Conservation (phyloP, 352 stramenopile genomes). For the Pythium sp. region DNA sequence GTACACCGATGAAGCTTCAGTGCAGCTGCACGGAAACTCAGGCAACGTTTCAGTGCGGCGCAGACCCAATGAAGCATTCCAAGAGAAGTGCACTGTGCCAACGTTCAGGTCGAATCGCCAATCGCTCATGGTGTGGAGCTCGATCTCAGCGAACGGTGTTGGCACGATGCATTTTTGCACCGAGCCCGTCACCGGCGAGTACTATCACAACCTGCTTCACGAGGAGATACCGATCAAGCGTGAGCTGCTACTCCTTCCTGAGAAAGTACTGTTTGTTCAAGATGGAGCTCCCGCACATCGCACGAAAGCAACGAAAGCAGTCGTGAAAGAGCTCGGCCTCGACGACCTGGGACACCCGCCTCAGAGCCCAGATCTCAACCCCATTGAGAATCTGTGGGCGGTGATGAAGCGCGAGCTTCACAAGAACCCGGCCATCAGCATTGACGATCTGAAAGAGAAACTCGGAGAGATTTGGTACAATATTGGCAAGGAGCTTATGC, state of each 20-base stretch:
- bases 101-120: slow-evolving; percentile 7
- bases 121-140: slow-evolving; percentile 9
- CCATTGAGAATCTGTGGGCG: slow-evolving; percentile 3
- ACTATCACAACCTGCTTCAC: slow-evolving; percentile 7
- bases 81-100: slow-evolving; percentile 6
- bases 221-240: slow-evolving; percentile 1
- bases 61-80: slow-evolving; percentile 6
- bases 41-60: slow-evolving; percentile 1
- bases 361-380: slow-evolving; percentile 9
- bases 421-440: slow-evolving; percentile 3
- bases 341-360: slow-evolving; percentile 4
- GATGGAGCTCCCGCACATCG: neutral
- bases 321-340: slow-evolving; percentile 7
- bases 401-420: slow-evolving; percentile 7
- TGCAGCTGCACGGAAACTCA: slow-evolving; percentile 1
- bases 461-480: neutral
- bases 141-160: slow-evolving; percentile 2
- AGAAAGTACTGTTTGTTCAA: slow-evolving; percentile 6
- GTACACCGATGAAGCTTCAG: slow-evolving; percentile 8
- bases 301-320: slow-evolving; percentile 5
- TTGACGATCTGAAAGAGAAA: too few relatives aligned
- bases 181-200: neutral
- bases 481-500: slow-evolving; percentile 5
- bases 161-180: slow-evolving; percentile 6
- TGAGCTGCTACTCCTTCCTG: slow-evolving; percentile 6